Percentiles rank a stretch among this genome's conserved stretches.
phyloP scores from a whole-genome alignment of 371 early-diverging fungal genomes.

The Haplosporangium sp. region DNA sequence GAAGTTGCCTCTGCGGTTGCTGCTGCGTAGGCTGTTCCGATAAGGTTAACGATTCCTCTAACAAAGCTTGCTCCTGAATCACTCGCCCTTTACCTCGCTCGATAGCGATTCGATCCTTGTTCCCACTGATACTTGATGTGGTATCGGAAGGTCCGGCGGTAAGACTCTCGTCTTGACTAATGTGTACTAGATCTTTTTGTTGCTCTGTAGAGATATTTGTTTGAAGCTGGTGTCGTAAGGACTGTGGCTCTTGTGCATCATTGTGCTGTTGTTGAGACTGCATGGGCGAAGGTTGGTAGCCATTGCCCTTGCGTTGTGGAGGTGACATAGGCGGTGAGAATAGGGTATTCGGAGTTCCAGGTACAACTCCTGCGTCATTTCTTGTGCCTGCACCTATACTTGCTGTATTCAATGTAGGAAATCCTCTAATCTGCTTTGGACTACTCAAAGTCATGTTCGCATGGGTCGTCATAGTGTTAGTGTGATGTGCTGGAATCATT shows the following conservation, averaged over 20 bases:
- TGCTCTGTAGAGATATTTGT: neutral
- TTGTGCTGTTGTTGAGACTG: constrained; percentile 8
- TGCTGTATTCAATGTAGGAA: constrained; percentile 12
- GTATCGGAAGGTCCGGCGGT: no score
- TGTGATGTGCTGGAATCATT: constrained; percentile 26
- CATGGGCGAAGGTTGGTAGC: neutral
- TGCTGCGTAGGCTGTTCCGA: neutral
- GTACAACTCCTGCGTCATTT: neutral
- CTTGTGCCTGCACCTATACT: constrained; percentile 6
- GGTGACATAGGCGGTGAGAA: constrained; percentile 39
- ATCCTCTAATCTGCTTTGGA: constrained; percentile 28
- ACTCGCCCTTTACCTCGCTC: constrained; percentile 8
- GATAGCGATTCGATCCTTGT: neutral
- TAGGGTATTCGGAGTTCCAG: constrained; percentile 12
- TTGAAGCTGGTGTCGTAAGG: constrained; percentile 24
- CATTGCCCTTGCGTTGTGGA: neutral
- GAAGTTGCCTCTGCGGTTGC: neutral
- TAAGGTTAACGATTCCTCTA: neutral
- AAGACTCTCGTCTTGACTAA: constrained; percentile 2
- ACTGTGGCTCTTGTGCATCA: constrained; percentile 3
- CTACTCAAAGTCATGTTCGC: constrained; percentile 25
- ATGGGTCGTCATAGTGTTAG: constrained; percentile 29
- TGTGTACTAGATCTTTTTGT: neutral
- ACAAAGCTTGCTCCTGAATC: neutral
- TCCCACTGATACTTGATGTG: neutral